Conservation (phyloP, 2,329 filamentous ascomycete genomes). For the Rhynchosporium agropyri region DNA sequence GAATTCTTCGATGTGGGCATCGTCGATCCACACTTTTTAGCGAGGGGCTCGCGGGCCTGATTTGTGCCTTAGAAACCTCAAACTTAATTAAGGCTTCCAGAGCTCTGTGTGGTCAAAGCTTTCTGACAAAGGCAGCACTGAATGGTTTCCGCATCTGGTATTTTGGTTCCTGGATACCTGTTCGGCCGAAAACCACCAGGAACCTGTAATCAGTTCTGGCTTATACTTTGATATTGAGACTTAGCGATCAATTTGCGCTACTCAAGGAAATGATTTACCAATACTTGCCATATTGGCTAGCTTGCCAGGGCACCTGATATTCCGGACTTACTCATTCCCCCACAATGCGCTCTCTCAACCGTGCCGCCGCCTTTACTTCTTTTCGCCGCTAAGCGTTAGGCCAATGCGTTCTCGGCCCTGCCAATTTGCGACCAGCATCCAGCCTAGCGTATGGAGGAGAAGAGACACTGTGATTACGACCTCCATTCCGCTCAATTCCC, state of each 20-base stretch:
- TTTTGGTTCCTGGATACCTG: neutral
- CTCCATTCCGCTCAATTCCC: neutral
- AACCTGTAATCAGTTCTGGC: no score
- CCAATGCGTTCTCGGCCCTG: conserved; percentile 10
- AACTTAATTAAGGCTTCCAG: neutral
- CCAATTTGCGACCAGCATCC: conserved; percentile 10
- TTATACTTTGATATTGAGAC: no score
- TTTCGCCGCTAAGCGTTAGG: conserved; percentile 4
- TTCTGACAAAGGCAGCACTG: neutral
- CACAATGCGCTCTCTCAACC: no score
- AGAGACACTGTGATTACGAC: conserved; percentile 10
- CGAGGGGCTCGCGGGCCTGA: conserved; percentile 9
- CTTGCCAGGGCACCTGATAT: no score
- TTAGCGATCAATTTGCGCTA: no score
- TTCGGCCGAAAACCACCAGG: no score
- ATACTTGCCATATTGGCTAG: no score
- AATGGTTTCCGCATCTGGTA: neutral
- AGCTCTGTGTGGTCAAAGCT: neutral
- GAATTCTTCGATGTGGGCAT: conserved; percentile 6
- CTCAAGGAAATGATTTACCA: no score
- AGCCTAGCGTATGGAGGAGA: conserved; percentile 11
- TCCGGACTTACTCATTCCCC: no score
- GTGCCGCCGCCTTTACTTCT: neutral
- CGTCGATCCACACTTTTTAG: conserved; percentile 10
- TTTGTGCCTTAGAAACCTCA: neutral